phyloP scores from a whole-genome alignment of 2,329 filamentous ascomycete genomes.

The Alternaria consortialis region DNA sequence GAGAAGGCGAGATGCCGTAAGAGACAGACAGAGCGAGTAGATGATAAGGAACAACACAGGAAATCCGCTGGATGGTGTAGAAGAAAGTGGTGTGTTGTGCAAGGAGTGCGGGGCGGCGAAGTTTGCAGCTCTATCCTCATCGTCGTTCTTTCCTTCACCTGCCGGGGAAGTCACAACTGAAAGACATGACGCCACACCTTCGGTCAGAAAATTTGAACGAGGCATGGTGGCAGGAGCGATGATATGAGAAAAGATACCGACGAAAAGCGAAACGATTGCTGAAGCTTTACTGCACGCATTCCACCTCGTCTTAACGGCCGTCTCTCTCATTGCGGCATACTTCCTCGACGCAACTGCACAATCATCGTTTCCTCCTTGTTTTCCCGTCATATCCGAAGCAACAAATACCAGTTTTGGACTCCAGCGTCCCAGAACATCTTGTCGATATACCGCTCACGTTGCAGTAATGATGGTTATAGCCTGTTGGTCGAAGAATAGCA shows the following conservation, averaged over 20 bases:
- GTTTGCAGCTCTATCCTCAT: conserved; percentile 21
- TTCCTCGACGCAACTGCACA: neutral
- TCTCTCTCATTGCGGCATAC: neutral
- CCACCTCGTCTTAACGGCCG: neutral
- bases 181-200: conserved; percentile 1
- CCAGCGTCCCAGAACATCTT: neutral
- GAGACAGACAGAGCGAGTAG: neutral
- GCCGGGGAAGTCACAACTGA: conserved; percentile 24
- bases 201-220: neutral
- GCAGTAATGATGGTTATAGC: neutral
- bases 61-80: neutral
- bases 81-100: neutral
- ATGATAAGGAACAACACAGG: neutral
- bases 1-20: neutral
- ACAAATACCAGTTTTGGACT: neutral
- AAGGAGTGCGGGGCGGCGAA: conserved; percentile 9
- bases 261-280: neutral
- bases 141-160: conserved; percentile 21
- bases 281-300: neutral
- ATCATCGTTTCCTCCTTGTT: neutral
- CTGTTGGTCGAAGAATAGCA: neutral
- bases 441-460: neutral
- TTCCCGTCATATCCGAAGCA: neutral
- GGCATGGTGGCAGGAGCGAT: neutral
- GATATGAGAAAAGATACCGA: neutral